Percentiles rank a stretch among this genome's conserved stretches.
phyloP scores from a whole-genome alignment of 2,329 filamentous ascomycete species.

The Cladosporium halotolerans region DNA sequence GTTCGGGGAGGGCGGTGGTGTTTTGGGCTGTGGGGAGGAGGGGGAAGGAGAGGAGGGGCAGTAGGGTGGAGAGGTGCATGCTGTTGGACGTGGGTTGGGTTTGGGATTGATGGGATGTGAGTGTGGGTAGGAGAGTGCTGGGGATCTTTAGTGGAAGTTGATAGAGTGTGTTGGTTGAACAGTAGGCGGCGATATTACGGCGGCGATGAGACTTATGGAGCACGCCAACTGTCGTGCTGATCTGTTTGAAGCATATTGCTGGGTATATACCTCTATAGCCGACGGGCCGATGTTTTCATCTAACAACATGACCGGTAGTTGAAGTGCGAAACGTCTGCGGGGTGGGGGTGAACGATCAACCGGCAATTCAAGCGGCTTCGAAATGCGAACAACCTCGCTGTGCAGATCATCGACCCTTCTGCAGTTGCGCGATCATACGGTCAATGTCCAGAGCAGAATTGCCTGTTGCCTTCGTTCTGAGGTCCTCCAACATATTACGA shows the following conservation, averaged over 20 bases:
- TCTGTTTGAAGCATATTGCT: not conserved
- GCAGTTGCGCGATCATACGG: slow-evolving; percentile 56
- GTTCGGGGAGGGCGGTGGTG: slow-evolving; percentile 6
- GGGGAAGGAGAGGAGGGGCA: slow-evolving; percentile 10
- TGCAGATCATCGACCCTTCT: slow-evolving; percentile 22
- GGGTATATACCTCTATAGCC: slow-evolving; percentile 3
- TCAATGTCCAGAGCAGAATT: slow-evolving; percentile 74
- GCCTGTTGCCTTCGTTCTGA: slow-evolving; percentile 68
- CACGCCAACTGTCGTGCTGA: not conserved
- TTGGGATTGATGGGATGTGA: not conserved
- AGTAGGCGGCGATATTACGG: no score
- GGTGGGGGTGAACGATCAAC: not conserved
- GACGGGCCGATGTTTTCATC: not conserved
- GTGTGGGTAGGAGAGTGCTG: not conserved
- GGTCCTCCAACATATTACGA: slow-evolving; percentile 62
- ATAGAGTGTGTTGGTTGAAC: no score
- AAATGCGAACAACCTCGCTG: not conserved
- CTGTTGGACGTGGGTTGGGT: not conserved
- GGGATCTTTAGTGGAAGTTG: no score
- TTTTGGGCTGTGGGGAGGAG: slow-evolving; percentile 9
- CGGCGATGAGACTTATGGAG: no score
- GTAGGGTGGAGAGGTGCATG: slow-evolving; percentile 4
- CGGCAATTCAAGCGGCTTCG: slow-evolving; percentile 2
- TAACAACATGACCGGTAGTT: not conserved
- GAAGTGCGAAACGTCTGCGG: not conserved